These are phyloP conservation scores for Spongospora subterranea DNA, from an alignment of 208 protist species.

Conservation along the genomic window DNA sequence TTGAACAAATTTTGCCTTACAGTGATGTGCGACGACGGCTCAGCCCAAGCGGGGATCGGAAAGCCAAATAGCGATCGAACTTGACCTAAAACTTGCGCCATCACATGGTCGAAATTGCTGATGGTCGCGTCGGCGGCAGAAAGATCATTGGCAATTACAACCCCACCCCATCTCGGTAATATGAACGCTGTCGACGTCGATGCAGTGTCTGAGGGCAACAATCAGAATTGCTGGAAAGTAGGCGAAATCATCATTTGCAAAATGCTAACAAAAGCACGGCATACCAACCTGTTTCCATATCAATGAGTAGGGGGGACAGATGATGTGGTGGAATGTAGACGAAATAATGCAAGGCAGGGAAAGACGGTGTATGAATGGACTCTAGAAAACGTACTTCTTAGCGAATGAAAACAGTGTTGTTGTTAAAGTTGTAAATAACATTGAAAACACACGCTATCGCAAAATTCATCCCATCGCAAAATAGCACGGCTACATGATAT, in stretches of 20 bases:
- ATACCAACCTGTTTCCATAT: background rate
- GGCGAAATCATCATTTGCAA: too few species aligned
- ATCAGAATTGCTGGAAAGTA: background rate
- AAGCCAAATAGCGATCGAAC: constrained; percentile 16
- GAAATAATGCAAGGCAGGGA: constrained; percentile 15
- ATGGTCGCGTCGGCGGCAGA: background rate
- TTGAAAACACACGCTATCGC: too few species aligned
- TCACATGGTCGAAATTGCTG: background rate
- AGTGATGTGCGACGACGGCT: background rate
- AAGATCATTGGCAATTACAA: constrained; percentile 2
- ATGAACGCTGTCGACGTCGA: background rate
- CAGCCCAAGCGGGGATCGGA: background rate
- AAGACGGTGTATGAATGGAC: constrained; percentile 31
- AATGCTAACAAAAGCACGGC: too few species aligned
- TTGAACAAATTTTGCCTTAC: too few species aligned
- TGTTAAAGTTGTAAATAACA: too few species aligned
- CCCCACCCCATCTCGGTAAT: background rate
- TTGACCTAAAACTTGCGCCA: background rate
- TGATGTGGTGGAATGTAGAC: background rate
- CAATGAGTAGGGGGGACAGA: background rate
- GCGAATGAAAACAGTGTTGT: too few species aligned
- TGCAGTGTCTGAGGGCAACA: background rate
- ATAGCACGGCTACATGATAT: background rate
- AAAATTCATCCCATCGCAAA: too few species aligned
- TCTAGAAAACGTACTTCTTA: too few species aligned